Percentiles rank a stretch among this genome's conserved stretches.
These are phyloP conservation scores for Xylariaceae sp. DNA, from an alignment of 2,329 filamentous ascomycete species.

Conservation along the genomic window DNA sequence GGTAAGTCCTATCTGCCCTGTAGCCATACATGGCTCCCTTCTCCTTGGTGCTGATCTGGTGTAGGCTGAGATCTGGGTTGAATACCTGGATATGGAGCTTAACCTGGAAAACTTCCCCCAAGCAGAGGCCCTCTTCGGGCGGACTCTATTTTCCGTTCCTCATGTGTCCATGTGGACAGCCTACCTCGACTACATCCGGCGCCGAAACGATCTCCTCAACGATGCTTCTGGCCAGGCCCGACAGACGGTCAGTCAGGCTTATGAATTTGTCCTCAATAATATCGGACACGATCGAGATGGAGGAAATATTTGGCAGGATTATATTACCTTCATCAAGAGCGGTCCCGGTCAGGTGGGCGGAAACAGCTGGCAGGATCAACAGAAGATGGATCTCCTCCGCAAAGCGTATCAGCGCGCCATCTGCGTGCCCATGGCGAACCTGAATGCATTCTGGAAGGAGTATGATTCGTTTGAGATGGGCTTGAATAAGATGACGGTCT, in stretches of 20 bases:
- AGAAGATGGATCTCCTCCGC: slow-evolving; percentile 92
- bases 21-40: neutral
- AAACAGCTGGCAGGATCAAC: slow-evolving; percentile 89
- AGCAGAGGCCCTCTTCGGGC: slow-evolving; percentile 79
- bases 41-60: slow-evolving; percentile 32
- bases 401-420: slow-evolving; percentile 92
- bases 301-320: slow-evolving; percentile 88
- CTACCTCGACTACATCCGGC: slow-evolving; percentile 92
- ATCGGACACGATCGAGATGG: slow-evolving; percentile 90
- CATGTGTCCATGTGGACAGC: slow-evolving; percentile 87
- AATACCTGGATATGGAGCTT: slow-evolving; percentile 85
- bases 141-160: slow-evolving; percentile 72
- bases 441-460: slow-evolving; percentile 90
- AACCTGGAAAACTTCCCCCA: slow-evolving; percentile 76
- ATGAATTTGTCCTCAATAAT: slow-evolving; percentile 86
- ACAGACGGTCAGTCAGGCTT: slow-evolving; percentile 75
- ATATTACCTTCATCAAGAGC: slow-evolving; percentile 87
- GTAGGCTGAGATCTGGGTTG: slow-evolving; percentile 87
- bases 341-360: slow-evolving; percentile 84
- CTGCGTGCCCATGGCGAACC: slow-evolving; percentile 75
- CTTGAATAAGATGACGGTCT: slow-evolving; percentile 84
- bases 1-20: slow-evolving; percentile 55
- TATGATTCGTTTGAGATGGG: slow-evolving; percentile 96
- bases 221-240: slow-evolving; percentile 75
- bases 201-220: slow-evolving; percentile 82